Evolutionary conservation across 331 rosid genomes (phyloP), one percentile per base, ranked within the genome.

Genomic region (Saraca asoca): DNA sequence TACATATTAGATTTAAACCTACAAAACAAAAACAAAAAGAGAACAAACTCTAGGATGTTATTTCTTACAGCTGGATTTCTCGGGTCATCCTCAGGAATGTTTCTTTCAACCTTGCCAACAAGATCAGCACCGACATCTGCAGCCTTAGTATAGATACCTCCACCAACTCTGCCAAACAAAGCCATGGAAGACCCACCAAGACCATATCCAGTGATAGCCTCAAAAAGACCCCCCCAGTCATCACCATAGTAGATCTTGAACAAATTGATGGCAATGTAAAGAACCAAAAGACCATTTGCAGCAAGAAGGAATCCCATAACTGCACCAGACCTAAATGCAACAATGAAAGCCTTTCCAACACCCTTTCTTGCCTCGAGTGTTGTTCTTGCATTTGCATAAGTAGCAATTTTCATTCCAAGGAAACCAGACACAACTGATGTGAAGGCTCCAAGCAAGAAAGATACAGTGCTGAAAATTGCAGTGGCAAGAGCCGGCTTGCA

Each of bases 141-240:
- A 77, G 97, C 98, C 77, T 93, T 93, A 17, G 97, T 88, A 37
- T 93, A 93, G 87, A 93, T 93, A 68, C 97, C 98, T 58, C 98
- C 97, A 63, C 86, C 97, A 81, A 93, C 98, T 87, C 98, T 84
- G 9, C 98, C 97, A 52, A 90, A 90, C 63, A 93, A 87, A 79
- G 98, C 98, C 98, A 93, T 90, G 53, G 96, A 93, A 60, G 98
- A 93, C 62, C 97, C 97, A 13, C 98, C 98, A 59, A 93, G 97
- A 71, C 96, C 98, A 82, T 90, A 93, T 14, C 98, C 98, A 66
- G 97, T 93, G 45, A 93, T 90, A 61, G 97, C 81, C 89, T 93
- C 98, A 38, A 88, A 93, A 63, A 93, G 97, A 37, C 97, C 97
- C 51, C 89, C 74, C 97, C 97, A 94, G 54, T 94, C 99, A 55